These are phyloP conservation scores for Microsporum ferrugineum DNA, from an alignment of 2,329 filamentous ascomycete genomes.

Conservation along the genomic window DNA sequence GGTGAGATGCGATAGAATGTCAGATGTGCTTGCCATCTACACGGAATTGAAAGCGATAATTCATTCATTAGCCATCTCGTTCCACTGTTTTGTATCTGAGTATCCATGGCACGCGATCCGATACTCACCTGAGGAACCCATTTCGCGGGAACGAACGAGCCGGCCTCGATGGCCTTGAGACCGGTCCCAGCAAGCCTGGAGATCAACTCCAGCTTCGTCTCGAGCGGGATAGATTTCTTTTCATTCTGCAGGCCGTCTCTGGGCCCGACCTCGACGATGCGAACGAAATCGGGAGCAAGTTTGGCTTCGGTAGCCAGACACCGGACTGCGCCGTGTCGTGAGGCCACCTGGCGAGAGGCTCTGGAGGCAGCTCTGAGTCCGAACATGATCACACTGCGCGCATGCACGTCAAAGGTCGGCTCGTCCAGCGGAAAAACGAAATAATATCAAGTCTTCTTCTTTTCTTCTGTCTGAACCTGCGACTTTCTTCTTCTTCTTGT, in stretches of 20 bases:
- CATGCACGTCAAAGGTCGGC: neutral
- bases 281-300: slow-evolving; percentile 38
- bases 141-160: slow-evolving; percentile 44
- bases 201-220: slow-evolving; percentile 42
- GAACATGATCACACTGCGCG: slow-evolving; percentile 17
- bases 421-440: neutral
- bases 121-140: slow-evolving; percentile 42
- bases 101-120: no score
- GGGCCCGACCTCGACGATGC: slow-evolving; percentile 44
- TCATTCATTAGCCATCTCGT: neutral
- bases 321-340: slow-evolving; percentile 18
- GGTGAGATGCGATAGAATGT: slow-evolving; percentile 47
- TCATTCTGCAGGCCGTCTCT: slow-evolving; percentile 46
- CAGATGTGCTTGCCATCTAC: slow-evolving; percentile 54
- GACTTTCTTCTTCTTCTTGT: neutral
- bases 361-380: slow-evolving; percentile 18
- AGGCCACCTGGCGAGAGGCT: slow-evolving; percentile 22
- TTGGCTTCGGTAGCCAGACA: slow-evolving; percentile 31
- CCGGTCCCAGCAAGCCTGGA: slow-evolving; percentile 37
- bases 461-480: neutral
- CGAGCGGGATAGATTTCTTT: slow-evolving; percentile 37
- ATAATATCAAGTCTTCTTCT: neutral
- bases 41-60: neutral
- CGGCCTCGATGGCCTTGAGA: slow-evolving; percentile 41
- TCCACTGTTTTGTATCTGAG: neutral